phyloP scores from a whole-genome alignment of 805 yeast genomes.

The Starmerella apis region DNA sequence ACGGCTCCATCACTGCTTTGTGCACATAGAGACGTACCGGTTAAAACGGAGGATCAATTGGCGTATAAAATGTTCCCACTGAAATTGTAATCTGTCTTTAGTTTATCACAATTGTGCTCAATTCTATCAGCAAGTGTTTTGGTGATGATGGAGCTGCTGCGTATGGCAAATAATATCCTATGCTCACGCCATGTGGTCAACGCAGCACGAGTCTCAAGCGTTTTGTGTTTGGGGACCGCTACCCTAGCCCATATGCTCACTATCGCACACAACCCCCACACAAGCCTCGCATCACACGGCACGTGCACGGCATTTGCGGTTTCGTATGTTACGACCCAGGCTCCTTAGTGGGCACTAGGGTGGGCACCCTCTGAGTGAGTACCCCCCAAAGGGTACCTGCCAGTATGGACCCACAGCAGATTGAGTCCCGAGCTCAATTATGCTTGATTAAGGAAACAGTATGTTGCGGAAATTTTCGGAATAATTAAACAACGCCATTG shows the following conservation, averaged over 20 bases:
- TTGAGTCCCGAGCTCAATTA: neutral
- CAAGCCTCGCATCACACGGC: neutral
- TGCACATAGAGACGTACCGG: neutral
- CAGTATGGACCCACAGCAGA: neutral
- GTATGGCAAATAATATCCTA: constrained; percentile 1
- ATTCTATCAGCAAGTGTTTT: neutral
- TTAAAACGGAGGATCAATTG: neutral
- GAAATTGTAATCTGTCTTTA: neutral
- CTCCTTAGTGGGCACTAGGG: neutral
- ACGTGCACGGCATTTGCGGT: neutral
- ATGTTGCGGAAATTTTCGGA: neutral
- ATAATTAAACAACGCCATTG: too few species aligned
- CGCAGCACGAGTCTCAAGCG: constrained; percentile 2
- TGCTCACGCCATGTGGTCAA: constrained; percentile 4
- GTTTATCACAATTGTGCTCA: too few species aligned
- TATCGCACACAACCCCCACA: constrained; percentile 1
- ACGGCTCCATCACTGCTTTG: neutral
- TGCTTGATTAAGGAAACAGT: too few species aligned
- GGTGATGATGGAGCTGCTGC: neutral
- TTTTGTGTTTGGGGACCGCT: neutral
- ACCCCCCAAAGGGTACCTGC: neutral
- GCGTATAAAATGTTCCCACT: neutral
- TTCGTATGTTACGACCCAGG: neutral
- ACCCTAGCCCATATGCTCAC: neutral
- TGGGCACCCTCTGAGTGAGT: neutral